Evolutionary conservation across 1,284 basidiomycete genomes (phyloP), one percentile per base, ranked within the genome.

Genomic region (Malassezia slooffiae): DNA sequence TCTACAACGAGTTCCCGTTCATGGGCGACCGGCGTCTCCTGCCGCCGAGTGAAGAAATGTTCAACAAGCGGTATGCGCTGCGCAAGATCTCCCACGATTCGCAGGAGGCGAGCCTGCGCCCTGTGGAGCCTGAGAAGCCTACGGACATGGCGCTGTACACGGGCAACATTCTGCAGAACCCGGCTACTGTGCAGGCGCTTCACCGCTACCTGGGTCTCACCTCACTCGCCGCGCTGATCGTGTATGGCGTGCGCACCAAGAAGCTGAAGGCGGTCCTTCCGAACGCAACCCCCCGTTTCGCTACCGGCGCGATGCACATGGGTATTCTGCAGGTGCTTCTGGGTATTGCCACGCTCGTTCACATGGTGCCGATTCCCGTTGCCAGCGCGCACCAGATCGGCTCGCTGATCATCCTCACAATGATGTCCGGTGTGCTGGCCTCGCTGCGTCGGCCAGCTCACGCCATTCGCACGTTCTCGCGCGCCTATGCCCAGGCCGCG

Each of bases 1-100:
- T 93, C 13, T 97, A 97, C 74, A 97, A 96, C 70, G 91, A 96
- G 70, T 99, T 95, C 74, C 93, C 93, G 0, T 74, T 82, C 5
- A 99, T 99, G 93, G 93, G 89, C 31, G 87, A 84, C 8, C 77
- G 80, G 7, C 70, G 62, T 0, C 33, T 95, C 22, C 77, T 79
- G 3, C 93, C 93, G 3, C 88, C 89, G 0, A 62, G 74, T 10
- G 77, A 82, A 24, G 93, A 97, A 70, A 77, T 99, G 17, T 79
- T 93, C 65, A 65, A 69, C 29, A 49, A 50, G 9, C 49, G 52
- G 9, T 17, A 74, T 74, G n/a, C 50, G n/a, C 24, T 93, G 87
- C 70, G 78, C 81, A 38, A 17, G 2, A 15, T 20, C 19, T 30
- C 27, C 10, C 9, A 79, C 79, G 70, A 76, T 67, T 46, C 47